Base-by-base conservation (phyloP, 2,329 filamentous ascomycete species). In the Pyrenophora teres region DNA sequence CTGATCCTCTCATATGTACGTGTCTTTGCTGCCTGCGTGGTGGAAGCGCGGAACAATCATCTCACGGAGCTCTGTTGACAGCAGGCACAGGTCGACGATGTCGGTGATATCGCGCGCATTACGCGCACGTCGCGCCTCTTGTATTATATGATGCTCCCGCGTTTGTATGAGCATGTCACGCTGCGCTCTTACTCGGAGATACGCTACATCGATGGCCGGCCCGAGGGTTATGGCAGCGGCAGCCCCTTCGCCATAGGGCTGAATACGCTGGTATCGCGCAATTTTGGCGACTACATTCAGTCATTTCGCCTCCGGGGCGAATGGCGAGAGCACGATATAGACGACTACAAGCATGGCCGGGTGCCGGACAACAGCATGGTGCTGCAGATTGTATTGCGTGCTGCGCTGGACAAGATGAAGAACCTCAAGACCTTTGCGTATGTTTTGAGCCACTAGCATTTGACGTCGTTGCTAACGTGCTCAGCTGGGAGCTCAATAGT, bases 331-430 rank as follows among this genome's bases (percentile, higher is more conserved):
- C 72, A 77, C 43, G 81, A 83, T 45, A 61, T 81, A 18, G 80
- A 85, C 45, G 83, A 86, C 56, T 81, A 83, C 67, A 79, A 80
- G 49, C 80, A 79, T 39, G 83, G 84, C 0, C 75, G 83, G 32
- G 80, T 87, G 46, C 82, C 84, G n/a, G 84, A 87, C 70, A 83
- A 81, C 38, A 81, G 78, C 32, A 86, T 87, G 82, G 78, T 87
- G 76, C 72, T 87, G 62, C 85, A 84, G 64, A 82, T 85, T 42
- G 77, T 81, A 2, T 74, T 85, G 43, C 79, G 84, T 50, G 82
- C 82, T 2, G 83, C 81, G 1, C 72, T 85, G 30, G 83, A 86
- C 67, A 80, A 77, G 67, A 86, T 84, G 82, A 73, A 72, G 13
- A 78, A 78, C 40, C 70, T 87, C 54, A 71, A 79, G 52, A 75